These are phyloP conservation scores for Fraxinus excelsior DNA, from an alignment of 257 asterid species.

Conservation along the genomic window DNA sequence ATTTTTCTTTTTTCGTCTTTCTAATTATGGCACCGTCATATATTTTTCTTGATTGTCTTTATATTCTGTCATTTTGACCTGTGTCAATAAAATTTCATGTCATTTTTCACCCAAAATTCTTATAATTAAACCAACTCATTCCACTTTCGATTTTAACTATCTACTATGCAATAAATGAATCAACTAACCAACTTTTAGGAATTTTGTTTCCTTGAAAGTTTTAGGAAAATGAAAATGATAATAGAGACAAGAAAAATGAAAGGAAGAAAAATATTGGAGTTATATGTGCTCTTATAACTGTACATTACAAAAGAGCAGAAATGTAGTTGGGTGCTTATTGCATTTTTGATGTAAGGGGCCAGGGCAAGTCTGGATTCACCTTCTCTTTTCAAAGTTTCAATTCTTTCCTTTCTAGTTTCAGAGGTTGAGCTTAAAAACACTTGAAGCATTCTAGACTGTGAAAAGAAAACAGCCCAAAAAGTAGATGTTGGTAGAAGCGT, in stretches of 20 bases:
- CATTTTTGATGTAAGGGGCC: not conserved
- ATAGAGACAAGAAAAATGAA: not conserved
- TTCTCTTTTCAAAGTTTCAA: not conserved
- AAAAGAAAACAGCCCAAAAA: not conserved
- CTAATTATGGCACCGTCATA: not conserved
- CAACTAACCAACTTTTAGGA: not conserved
- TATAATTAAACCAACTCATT: not conserved
- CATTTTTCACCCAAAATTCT: not conserved
- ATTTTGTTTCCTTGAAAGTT: not conserved
- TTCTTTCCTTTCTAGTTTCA: not conserved
- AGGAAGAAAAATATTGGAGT: not conserved
- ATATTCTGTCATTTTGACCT: not conserved
- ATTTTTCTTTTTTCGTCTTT: not conserved
- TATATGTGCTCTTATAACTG: not conserved
- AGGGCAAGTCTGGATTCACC: not conserved
- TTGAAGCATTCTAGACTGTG: not conserved
- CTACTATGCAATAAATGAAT: not conserved
- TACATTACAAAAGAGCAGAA: not conserved
- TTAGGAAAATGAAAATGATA: not conserved
- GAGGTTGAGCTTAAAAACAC: not conserved
- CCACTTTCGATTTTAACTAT: not conserved
- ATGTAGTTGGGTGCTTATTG: not conserved
- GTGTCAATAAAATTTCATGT: not conserved
- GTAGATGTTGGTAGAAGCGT: not conserved
- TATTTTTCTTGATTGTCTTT: slow-evolving; percentile 5